Conservation (phyloP, 495 filamentous ascomycete genomes). For the Penicillium psychrofluorescens region DNA sequence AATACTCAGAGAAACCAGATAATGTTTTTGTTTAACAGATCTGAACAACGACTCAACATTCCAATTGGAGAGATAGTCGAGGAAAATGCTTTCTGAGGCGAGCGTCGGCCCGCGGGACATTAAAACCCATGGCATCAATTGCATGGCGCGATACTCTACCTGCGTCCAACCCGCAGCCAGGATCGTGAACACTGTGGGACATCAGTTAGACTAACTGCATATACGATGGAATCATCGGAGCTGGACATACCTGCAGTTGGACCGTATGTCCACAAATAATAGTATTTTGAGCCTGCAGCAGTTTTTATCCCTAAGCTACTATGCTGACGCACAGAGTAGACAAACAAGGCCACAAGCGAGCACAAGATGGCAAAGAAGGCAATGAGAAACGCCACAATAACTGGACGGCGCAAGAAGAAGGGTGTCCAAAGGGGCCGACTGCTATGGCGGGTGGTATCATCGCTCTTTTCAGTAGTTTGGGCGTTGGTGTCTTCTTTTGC, state of each 20-base stretch:
- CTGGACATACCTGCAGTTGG: conserved; percentile 1
- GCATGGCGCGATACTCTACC: conserved; percentile 3
- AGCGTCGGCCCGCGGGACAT: conserved; percentile 1
- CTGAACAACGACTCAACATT: conserved; percentile 1
- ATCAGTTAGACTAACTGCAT: not conserved
- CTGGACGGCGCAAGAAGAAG: not conserved
- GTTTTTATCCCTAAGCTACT: conserved; percentile 1
- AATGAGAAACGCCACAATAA: not conserved
- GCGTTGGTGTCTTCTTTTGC: too few species aligned
- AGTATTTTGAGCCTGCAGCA: not conserved
- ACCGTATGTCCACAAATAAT: conserved; percentile 3
- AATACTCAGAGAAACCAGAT: conserved; percentile 2
- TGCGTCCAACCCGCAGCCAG: conserved; percentile 5
- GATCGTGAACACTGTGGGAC: conserved; percentile 1
- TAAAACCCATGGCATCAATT: conserved; percentile 8
- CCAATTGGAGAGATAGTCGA: conserved; percentile 10
- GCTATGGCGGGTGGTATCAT: too few species aligned
- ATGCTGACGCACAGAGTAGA: not conserved
- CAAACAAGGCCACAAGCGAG: not conserved
- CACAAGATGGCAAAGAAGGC: not conserved
- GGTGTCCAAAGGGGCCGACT: not conserved
- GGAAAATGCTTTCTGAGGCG: conserved; percentile 6
- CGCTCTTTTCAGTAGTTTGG: too few species aligned
- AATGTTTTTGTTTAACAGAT: conserved; percentile 1
- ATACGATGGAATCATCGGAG: not conserved